phyloP scores from a whole-genome alignment of 2,329 filamentous ascomycete species.

The Tothia fuscella region DNA sequence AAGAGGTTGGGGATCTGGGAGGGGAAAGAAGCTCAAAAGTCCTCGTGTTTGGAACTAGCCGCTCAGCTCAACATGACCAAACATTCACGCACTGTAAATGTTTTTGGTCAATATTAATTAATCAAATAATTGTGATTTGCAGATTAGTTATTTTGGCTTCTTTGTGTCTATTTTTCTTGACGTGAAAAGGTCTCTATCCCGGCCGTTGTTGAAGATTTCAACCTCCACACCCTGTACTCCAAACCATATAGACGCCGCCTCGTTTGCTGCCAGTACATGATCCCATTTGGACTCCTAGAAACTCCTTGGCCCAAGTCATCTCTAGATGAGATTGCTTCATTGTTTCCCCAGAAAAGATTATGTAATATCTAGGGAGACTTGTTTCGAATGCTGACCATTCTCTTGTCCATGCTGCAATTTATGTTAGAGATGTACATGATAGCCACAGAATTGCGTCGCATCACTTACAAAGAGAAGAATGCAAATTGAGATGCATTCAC shows the following conservation, averaged over 20 bases:
- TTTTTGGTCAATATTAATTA: no score
- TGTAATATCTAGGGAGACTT: neutral
- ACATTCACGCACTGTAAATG: no score
- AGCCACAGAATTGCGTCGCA: neutral
- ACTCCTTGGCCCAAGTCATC: neutral
- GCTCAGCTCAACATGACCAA: no score
- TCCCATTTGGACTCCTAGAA: neutral
- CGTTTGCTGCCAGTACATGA: neutral
- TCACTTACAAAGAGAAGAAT: slow-evolving; percentile 91
- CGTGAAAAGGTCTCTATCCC: no score
- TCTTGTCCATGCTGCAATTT: slow-evolving; percentile 31
- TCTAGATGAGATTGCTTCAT: neutral
- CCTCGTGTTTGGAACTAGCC: no score
- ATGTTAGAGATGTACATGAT: slow-evolving; percentile 11
- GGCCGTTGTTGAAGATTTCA: neutral
- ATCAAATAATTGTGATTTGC: no score
- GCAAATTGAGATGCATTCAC: slow-evolving; percentile 90
- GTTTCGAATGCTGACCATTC: slow-evolving; percentile 22
- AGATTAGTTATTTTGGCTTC: no score
- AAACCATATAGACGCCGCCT: neutral
- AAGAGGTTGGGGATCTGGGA: no score
- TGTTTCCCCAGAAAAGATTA: neutral
- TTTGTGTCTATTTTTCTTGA: no score
- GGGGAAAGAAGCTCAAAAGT: no score
- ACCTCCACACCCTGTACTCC: neutral